These are phyloP conservation scores for Fraxinus floribunda DNA, from an alignment of 305 asterid species.

Conservation along the genomic window DNA sequence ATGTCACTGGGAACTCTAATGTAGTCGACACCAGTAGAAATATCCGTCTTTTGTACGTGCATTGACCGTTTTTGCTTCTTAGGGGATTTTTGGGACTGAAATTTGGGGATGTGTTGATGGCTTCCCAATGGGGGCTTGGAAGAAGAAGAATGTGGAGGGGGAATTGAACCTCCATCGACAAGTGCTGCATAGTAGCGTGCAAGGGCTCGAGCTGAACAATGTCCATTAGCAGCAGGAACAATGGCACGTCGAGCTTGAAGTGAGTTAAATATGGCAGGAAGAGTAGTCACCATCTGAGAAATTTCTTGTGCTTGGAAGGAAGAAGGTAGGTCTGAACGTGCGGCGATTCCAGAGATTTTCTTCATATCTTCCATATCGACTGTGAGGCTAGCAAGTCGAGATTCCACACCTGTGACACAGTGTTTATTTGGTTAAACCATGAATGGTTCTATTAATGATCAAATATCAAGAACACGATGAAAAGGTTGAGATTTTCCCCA, in stretches of 20 bases:
- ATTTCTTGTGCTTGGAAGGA: constrained; percentile 65
- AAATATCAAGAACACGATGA: not conserved
- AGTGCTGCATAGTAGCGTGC: constrained; percentile 94
- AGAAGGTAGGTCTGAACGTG: constrained; percentile 63
- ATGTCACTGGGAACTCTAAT: constrained; percentile 43
- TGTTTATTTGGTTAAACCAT: constrained; percentile 9
- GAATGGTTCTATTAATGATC: not conserved
- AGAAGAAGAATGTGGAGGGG: constrained; percentile 62
- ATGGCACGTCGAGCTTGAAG: constrained; percentile 83
- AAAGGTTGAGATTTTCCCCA: not conserved
- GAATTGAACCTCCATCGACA: constrained; percentile 63
- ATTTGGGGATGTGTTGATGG: constrained; percentile 74
- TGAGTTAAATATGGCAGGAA: constrained; percentile 77
- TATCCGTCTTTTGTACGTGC: constrained; percentile 12
- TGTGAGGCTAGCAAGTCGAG: constrained; percentile 91
- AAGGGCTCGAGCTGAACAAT: constrained; percentile 97
- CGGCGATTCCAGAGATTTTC: constrained; percentile 45
- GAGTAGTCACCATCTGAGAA: constrained; percentile 50
- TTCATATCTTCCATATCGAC: constrained; percentile 72
- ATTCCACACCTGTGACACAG: constrained; percentile 71
- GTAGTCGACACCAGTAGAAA: constrained; percentile 33
- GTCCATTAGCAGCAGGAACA: constrained; percentile 84
- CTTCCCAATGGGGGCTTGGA: constrained; percentile 70
- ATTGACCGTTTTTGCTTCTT: constrained; percentile 43
- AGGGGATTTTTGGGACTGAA: constrained; percentile 39